Base-by-base conservation (phyloP, 805 yeast species). In the Kluyveromyces starmeri region DNA sequence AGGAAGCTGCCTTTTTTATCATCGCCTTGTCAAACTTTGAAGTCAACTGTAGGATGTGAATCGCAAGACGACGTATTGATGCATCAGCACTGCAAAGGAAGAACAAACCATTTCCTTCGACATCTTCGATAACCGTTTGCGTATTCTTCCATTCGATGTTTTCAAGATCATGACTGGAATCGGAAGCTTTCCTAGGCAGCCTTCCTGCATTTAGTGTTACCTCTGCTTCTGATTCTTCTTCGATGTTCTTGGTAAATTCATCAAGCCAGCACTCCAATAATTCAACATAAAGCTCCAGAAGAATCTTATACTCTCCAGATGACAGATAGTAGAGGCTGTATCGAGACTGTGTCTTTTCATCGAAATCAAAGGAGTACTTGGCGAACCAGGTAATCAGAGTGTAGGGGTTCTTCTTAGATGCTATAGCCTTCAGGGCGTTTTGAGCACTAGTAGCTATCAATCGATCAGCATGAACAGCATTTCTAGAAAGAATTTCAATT, bases 81-180 rank as follows among this genome's bases (percentile, higher is more conserved):
- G 80, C 68, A 51, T 86, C 95, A 45, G 86, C 94, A 1, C 95
- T 83, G 48, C 95, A 83, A 15, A 92, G 62, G 50, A 94, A 89
- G 49, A 84, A 92, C 20, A 92, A 59, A 0, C 96, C 99, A 51
- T 88, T 84, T 1, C 98, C 96, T 58, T 92, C 98, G 7, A 89
- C 83, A 42, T 89, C 96, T 56, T 92, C 97, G 30, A 92, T 78
- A 1, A 83, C 80, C 0, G 95, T 81, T 42, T 84, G 76, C 12
- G 85, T 75, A 30, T 75, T 76, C 45, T 83, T 83, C 70, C 84
- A 67, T 50, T 83, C 89, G 23, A 83, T 55, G 38, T 77, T 83
- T 42, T 81, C 86, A 5, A 68, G 59, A n/a, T 53, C 56, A 6
- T 51, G 48, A 5, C 52, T 56, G 5, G 48, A 57, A 21, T 33